Evolutionary conservation across 1,139 yeast species (phyloP).

Genomic region (Groenewaldozyma sp.): DNA sequence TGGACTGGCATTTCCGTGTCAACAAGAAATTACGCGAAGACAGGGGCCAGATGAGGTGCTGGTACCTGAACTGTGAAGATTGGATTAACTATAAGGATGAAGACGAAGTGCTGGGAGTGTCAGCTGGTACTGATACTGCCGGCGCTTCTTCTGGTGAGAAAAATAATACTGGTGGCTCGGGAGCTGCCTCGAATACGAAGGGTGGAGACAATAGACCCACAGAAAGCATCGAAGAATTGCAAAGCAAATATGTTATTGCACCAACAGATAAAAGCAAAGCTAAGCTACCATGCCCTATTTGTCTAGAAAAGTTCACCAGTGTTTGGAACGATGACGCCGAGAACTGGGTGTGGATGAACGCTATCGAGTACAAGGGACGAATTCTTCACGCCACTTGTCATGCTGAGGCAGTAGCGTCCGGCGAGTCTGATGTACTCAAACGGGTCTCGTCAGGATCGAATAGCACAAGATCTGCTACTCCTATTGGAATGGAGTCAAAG

Average conservation of each 20-base stretch:
- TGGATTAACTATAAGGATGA: slow-evolving; percentile 73
- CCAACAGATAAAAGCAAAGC: slow-evolving; percentile 62
- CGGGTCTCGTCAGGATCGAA: slow-evolving; percentile 20
- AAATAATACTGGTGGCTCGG: slow-evolving; percentile 7
- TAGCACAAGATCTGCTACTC: slow-evolving; percentile 4
- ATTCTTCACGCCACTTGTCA: slow-evolving; percentile 79
- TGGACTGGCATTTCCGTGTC: slow-evolving; percentile 95
- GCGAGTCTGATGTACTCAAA: slow-evolving; percentile 16
- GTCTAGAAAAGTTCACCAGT: slow-evolving; percentile 74
- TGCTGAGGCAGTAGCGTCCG: slow-evolving; percentile 49
- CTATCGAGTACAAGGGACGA: slow-evolving; percentile 59
- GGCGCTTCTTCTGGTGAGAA: slow-evolving; percentile 15
- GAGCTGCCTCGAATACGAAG: slow-evolving; percentile 5
- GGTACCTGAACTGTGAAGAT: slow-evolving; percentile 67
- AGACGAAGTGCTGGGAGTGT: slow-evolving; percentile 37
- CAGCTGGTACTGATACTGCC: slow-evolving; percentile 11
- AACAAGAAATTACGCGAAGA: slow-evolving; percentile 64
- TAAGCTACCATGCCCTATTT: slow-evolving; percentile 71
- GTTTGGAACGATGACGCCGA: slow-evolving; percentile 83
- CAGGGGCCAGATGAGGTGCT: slow-evolving; percentile 57
- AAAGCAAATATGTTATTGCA: slow-evolving; percentile 36
- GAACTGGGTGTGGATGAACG: slow-evolving; percentile 93
- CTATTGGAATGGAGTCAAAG: slow-evolving; percentile 3
- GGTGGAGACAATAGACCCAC: slow-evolving; percentile 10
- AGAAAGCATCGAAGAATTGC: slow-evolving; percentile 17